Percentiles rank a stretch among this genome's conserved stretches.
Evolutionary conservation across 176 grass and related monocot genomes (phyloP).

Genomic region (Cocos nucifera): DNA sequence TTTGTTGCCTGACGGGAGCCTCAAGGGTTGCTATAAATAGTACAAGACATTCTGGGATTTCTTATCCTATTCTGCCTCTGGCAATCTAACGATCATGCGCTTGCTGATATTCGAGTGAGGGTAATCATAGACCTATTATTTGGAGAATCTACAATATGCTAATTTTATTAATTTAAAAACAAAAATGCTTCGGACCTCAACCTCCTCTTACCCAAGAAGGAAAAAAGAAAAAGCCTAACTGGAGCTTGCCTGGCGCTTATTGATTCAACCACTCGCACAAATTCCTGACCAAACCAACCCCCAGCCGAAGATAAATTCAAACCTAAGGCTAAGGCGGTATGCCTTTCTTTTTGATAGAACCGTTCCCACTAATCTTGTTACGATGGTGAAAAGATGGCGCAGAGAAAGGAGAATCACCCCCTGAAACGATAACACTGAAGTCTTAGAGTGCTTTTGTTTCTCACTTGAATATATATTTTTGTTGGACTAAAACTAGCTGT

Average conservation of each 20-base stretch:
- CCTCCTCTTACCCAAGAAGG: too few species aligned
- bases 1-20: slow-evolving; percentile 3
- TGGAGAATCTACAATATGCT: too few species aligned
- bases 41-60: slow-evolving; percentile 10
- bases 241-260: too few species aligned
- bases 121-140: slow-evolving; percentile 4
- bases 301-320: neutral
- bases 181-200: too few species aligned
- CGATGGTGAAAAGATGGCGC: neutral
- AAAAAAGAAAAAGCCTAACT: too few species aligned
- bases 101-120: slow-evolving; percentile 63
- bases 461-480: neutral
- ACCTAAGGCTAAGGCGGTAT: neutral
- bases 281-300: too few species aligned
- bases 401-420: slow-evolving; percentile 7
- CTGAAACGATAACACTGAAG: neutral
- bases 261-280: too few species aligned
- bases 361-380: slow-evolving; percentile 6
- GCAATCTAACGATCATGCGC: slow-evolving; percentile 7
- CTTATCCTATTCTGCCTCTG: neutral
- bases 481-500: neutral
- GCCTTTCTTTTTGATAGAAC: neutral
- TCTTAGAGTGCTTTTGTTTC: too few species aligned
- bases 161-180: too few species aligned
- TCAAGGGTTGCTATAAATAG: slow-evolving; percentile 23